Conservation (phyloP, 2,329 filamentous ascomycete genomes). For the Fusarium pininemorale region DNA sequence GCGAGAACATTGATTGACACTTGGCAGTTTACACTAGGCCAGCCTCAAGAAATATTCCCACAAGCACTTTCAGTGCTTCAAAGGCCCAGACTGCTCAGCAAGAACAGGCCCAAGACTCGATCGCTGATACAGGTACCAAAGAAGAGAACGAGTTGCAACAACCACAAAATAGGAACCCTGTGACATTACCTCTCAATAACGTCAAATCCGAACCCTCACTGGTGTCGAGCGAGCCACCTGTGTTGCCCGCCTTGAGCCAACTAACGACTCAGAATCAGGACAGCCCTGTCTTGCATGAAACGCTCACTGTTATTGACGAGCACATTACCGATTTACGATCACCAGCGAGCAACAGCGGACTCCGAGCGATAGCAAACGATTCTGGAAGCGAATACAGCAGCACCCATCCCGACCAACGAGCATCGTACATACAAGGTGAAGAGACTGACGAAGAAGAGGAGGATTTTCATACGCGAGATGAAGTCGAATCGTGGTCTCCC, state of each 20-base stretch:
- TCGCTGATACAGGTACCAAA: constrained; percentile 36
- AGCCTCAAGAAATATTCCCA: constrained; percentile 57
- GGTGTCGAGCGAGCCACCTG: constrained; percentile 41
- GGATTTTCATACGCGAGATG: constrained; percentile 69
- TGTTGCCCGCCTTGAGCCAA: constrained; percentile 44
- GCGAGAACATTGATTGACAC: constrained; percentile 36
- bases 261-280: constrained; percentile 59
- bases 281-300: constrained; percentile 88
- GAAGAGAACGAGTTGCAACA: constrained; percentile 48
- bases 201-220: constrained; percentile 46
- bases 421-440: constrained; percentile 92
- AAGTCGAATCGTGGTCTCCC: constrained; percentile 83
- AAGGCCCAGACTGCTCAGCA: constrained; percentile 45
- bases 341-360: constrained; percentile 59
- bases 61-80: constrained; percentile 43
- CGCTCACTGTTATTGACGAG: constrained; percentile 94
- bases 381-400: constrained; percentile 94
- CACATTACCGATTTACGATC: constrained; percentile 88
- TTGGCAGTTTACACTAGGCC: constrained; percentile 68
- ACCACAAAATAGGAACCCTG: constrained; percentile 47
- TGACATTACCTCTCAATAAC: constrained; percentile 58
- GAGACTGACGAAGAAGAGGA: constrained; percentile 97
- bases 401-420: constrained; percentile 75
- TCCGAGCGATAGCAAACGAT: constrained; percentile 70
- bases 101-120: constrained; percentile 44